phyloP scores from a whole-genome alignment of 2,329 filamentous ascomycete genomes.

The Berkeleyomyces rouxiae region DNA sequence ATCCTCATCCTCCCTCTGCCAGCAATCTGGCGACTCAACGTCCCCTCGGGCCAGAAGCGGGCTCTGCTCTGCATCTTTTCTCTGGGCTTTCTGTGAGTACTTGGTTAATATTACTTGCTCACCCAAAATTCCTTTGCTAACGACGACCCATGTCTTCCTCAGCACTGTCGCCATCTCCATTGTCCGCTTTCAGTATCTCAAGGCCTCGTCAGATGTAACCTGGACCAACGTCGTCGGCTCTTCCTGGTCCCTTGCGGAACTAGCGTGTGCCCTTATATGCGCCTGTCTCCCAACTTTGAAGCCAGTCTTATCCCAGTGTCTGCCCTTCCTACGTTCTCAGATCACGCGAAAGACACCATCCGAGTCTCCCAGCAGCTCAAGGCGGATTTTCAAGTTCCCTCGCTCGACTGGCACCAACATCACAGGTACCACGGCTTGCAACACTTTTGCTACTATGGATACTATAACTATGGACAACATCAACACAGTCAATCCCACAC shows the following conservation, averaged over 20 bases:
- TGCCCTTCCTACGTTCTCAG: slow-evolving; percentile 15
- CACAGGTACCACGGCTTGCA: not conserved
- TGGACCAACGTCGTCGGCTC: slow-evolving; percentile 17
- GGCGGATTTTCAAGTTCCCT: not conserved
- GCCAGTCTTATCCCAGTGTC: slow-evolving; percentile 17
- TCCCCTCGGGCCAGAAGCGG: slow-evolving; percentile 16
- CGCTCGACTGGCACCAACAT: not conserved
- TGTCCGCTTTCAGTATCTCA: slow-evolving; percentile 16
- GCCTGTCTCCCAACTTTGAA: slow-evolving; percentile 17
- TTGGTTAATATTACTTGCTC: too few relatives aligned
- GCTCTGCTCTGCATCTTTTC: slow-evolving; percentile 19
- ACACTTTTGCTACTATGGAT: not conserved
- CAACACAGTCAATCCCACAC: not conserved
- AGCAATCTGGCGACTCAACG: slow-evolving; percentile 17
- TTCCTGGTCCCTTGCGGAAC: slow-evolving; percentile 17
- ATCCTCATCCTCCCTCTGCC: slow-evolving; percentile 19
- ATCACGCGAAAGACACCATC: not conserved
- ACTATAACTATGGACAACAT: not conserved
- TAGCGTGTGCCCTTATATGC: slow-evolving; percentile 16
- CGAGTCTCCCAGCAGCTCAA: not conserved
- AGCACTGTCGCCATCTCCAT: slow-evolving; percentile 17
- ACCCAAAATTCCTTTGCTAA: not conserved
- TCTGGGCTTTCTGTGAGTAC: slow-evolving; percentile 19
- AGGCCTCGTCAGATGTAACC: slow-evolving; percentile 15
- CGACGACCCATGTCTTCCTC: not conserved